Base-by-base conservation (phyloP, 306 rosid species). In the Inga leiocalycina region DNA sequence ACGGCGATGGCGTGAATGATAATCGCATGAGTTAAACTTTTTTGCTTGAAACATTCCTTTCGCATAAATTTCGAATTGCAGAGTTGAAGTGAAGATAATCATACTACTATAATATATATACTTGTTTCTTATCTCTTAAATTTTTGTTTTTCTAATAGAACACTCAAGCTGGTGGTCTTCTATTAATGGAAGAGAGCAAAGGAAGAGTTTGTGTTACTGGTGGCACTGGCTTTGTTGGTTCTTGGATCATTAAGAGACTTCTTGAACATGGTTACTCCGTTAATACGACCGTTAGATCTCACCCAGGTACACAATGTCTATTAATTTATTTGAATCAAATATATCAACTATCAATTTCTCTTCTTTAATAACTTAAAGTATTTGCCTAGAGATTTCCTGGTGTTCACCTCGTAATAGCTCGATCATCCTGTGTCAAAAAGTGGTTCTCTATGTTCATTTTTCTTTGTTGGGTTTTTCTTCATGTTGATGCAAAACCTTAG, bases 121-220 rank as follows among this genome's bases (percentile, higher is more conserved):
- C 16, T 14, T 10, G 44, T 34, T 34, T 64, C 71, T 22, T 66
- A 13, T 64, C 7, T 30, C 39, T 41, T 20, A 8, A 7, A 16
- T 67, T 19, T 16, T 10, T 32, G 12, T 5, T 66, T 32, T 10
- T 66, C 11, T 4, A 15, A 9, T 6, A 35, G 73, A 57, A n/a
- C 65, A 20, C 65, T 57, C 13, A 11, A 57, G 30, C 65, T 30
- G 3, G 32, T 57, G 32, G 2, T n/a, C 2, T 57, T 57, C 13
- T 10, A 20, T 17, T 54, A 56, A 88, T 88, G 90, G 89, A 83
- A 8, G 80, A 83, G 32, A 69, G 57, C 7, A 82, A 76, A 66
- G 91, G 91, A 0, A 77, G 76, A 62, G 86, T 90, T 0, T 88
- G 94, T 84, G 92, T 87, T 8, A 87, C 91, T 2, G 91, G 90